Base-by-base conservation (phyloP, 306 rosid species). In the Ormosia emarginata region DNA sequence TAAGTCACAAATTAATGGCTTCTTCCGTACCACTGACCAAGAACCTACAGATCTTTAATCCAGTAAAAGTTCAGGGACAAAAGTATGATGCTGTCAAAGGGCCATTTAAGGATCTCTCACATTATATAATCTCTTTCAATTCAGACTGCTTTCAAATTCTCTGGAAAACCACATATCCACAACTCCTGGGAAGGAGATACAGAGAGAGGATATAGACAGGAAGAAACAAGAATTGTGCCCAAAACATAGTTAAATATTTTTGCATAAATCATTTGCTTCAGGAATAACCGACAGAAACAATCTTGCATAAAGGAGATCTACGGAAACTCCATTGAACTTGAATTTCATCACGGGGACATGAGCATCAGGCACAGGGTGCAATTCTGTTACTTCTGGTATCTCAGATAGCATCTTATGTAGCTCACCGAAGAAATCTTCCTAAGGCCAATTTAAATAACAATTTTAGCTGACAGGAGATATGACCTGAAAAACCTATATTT, bases 371-470 rank as follows among this genome's bases (percentile, higher is more conserved):
- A 95, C 99, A 72, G 99, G 98, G 78, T 90, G 98, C 81, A 93
- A 76, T 71, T 93, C 99, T 17, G 94, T 86, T 63, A 95, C 99
- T 88, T 95, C 98, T 59, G 93, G 87, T 97, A 93, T 90, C 88
- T 90, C 99, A 39, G 89, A 83, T 32, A 95, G 92, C 91, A 92
- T 92, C 79, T 79, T 93, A 40, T 77, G 53, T 15, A 95, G 87
- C 87, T 95, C 99, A 4, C 98, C 97, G 83, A 95, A 95, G 85
- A 95, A 95, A 91, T 93, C 98, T 50, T 93, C 98, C 98, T 95
- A 68, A 78, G 72, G 72, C 80, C 78, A 79, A 83, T 77, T 53
- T 5, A 80, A 82, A 80, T 49, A 80, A 65, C 33, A 78, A 80
- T 14, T 71, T 71, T 56, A 84, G 73, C 58, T 46, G 61, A 76